Conservation (phyloP, 1,284 basidiomycete genomes). For the Ustilago trichophora region DNA sequence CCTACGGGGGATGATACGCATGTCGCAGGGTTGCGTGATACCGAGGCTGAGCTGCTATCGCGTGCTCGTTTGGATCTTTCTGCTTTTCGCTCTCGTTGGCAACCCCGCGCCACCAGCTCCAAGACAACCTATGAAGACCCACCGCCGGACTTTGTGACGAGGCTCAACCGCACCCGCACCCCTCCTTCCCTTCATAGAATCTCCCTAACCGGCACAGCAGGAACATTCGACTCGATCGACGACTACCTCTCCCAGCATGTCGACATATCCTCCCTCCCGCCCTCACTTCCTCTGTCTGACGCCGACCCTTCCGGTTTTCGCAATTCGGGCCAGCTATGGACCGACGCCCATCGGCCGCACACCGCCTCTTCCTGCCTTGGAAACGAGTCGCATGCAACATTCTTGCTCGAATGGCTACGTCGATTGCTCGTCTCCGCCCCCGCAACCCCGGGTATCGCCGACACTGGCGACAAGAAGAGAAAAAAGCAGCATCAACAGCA, state of each 20-base stretch:
- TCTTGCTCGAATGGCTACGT: constrained; percentile 53
- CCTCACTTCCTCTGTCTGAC: too few relatives aligned
- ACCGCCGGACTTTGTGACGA: constrained; percentile 12
- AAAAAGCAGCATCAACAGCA: too few relatives aligned
- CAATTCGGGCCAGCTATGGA: constrained; percentile 26
- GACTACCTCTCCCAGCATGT: constrained; percentile 11
- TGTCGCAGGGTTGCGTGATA: constrained; percentile 1
- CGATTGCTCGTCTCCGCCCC: constrained; percentile 35
- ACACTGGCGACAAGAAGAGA: constrained; percentile 7
- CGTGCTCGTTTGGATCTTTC: constrained; percentile 2
- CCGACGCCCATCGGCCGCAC: constrained; percentile 35
- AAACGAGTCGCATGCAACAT: constrained; percentile 36
- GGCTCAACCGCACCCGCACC: constrained; percentile 13
- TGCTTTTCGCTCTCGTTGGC: constrained; percentile 19
- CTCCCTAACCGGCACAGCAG: background rate
- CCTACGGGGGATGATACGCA: constrained; percentile 17
- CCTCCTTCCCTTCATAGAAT: too few relatives aligned
- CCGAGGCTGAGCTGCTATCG: constrained; percentile 5
- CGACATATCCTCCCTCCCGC: constrained; percentile 3
- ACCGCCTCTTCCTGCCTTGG: constrained; percentile 28
- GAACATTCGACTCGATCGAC: background rate
- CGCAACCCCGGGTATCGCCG: constrained; percentile 8
- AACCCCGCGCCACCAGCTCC: background rate
- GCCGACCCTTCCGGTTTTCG: too few relatives aligned
- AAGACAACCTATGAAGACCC: background rate